A percentile compares a stretch with the other conserved stretches of the same genome.
phyloP scores from a whole-genome alignment of 352 stramenopile species.

The Globisporangium orthogonon region DNA sequence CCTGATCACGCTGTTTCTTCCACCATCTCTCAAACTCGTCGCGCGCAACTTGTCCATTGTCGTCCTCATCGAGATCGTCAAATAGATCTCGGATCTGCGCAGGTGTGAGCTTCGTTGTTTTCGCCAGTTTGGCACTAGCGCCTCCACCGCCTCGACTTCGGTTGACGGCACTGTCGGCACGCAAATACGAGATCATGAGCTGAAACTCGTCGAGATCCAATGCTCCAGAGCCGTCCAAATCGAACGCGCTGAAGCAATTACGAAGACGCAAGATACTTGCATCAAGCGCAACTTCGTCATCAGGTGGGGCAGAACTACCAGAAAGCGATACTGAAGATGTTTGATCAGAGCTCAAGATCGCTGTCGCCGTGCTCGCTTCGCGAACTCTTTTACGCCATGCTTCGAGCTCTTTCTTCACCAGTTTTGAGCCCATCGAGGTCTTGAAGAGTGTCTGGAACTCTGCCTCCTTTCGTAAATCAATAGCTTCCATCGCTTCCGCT shows the following conservation, averaged over 20 bases:
- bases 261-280: constrained; percentile 18
- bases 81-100: constrained; percentile 32
- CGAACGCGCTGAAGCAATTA: constrained; percentile 39
- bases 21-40: constrained; percentile 37
- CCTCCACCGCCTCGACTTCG: constrained; percentile 9
- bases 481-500: constrained; percentile 17
- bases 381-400: constrained; percentile 19
- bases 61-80: constrained; percentile 28
- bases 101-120: constrained; percentile 20
- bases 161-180: neutral
- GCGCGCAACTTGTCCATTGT: constrained; percentile 23
- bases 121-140: neutral
- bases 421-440: constrained; percentile 21
- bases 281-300: neutral
- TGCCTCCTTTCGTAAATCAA: constrained; percentile 15
- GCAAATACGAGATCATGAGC: constrained; percentile 41
- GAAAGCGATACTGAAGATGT: neutral
- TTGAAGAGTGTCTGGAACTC: constrained; percentile 26
- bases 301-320: no score
- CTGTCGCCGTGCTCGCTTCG: neutral
- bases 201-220: constrained; percentile 46
- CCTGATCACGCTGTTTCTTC: constrained; percentile 11
- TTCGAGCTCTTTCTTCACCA: constrained; percentile 29
- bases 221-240: constrained; percentile 36
- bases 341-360: neutral